Percentiles rank a stretch among this genome's conserved stretches.
Conservation (phyloP, 2,329 filamentous ascomycete genomes). For the Ciborinia camelliae region DNA sequence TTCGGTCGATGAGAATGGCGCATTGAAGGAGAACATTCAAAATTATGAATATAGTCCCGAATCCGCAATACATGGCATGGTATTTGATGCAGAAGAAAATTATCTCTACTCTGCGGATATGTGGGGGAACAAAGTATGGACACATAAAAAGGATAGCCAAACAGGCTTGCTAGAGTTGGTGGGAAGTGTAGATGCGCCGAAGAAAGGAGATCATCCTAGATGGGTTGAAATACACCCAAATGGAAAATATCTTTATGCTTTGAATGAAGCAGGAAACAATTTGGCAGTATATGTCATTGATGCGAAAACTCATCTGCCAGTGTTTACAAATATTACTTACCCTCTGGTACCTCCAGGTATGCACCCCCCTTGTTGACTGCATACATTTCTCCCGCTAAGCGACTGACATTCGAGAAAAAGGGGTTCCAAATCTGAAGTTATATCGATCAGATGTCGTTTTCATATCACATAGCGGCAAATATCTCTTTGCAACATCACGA, state of each 20-base stretch:
- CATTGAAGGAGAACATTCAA: constrained; percentile 62
- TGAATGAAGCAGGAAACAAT: constrained; percentile 88
- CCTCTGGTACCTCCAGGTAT: constrained; percentile 75
- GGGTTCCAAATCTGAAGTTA: constrained; percentile 47
- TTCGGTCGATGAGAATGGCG: constrained; percentile 53
- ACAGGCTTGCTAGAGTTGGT: constrained; percentile 64
- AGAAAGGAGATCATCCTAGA: constrained; percentile 71
- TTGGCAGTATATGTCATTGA: constrained; percentile 81
- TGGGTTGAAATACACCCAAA: constrained; percentile 83
- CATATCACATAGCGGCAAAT: constrained; percentile 63
- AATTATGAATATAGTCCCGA: constrained; percentile 69
- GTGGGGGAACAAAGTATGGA: constrained; percentile 78
- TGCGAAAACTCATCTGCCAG: constrained; percentile 65
- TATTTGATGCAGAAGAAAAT: constrained; percentile 69
- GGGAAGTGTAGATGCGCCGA: constrained; percentile 69
- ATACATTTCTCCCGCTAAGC: not conserved
- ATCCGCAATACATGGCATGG: constrained; percentile 78
- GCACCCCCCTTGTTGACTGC: constrained; percentile 38
- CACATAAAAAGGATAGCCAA: constrained; percentile 65
- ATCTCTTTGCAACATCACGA: constrained; percentile 82
- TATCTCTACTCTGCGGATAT: constrained; percentile 79
- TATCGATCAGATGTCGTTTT: constrained; percentile 85
- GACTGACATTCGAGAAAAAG: constrained; percentile 17
- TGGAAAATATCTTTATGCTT: constrained; percentile 74
- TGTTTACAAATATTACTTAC: constrained; percentile 73